phyloP scores from a whole-genome alignment of 306 rosid species.

The Acacia crassicarpa region DNA sequence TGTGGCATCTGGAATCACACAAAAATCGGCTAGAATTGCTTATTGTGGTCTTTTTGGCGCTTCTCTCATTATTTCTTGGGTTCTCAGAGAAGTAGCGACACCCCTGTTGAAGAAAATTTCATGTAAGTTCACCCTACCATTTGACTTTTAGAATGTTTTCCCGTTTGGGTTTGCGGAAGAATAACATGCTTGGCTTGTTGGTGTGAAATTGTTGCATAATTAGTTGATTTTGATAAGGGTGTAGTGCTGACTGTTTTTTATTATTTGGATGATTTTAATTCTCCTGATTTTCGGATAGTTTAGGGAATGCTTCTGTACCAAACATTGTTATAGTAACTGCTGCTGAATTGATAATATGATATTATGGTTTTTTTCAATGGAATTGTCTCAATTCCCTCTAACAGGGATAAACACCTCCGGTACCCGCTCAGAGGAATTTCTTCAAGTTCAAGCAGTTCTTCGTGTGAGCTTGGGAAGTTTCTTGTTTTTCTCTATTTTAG shows the following conservation, averaged over 20 bases:
- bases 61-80: slow-evolving; percentile 79
- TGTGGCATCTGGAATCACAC: slow-evolving; percentile 79
- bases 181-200: neutral
- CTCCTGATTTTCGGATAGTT: neutral
- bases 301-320: neutral
- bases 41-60: slow-evolving; percentile 87
- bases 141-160: slow-evolving; percentile 10
- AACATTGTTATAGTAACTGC: neutral
- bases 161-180: slow-evolving; percentile 29
- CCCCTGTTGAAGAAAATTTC: slow-evolving; percentile 86
- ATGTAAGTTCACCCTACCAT: slow-evolving; percentile 50
- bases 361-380: slow-evolving; percentile 6
- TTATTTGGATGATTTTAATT: neutral
- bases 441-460: slow-evolving; percentile 87
- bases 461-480: slow-evolving; percentile 94
- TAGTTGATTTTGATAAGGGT: neutral
- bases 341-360: neutral
- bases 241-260: neutral
- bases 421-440: slow-evolving; percentile 69
- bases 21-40: slow-evolving; percentile 80
- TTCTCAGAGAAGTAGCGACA: slow-evolving; percentile 83
- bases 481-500: slow-evolving; percentile 72
- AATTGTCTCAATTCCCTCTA: slow-evolving; percentile 11
- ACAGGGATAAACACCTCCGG: slow-evolving; percentile 73
- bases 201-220: neutral